These are phyloP conservation scores for Sanguinoderma infundibulare DNA, from an alignment of 1,284 basidiomycete species.

Conservation along the genomic window DNA sequence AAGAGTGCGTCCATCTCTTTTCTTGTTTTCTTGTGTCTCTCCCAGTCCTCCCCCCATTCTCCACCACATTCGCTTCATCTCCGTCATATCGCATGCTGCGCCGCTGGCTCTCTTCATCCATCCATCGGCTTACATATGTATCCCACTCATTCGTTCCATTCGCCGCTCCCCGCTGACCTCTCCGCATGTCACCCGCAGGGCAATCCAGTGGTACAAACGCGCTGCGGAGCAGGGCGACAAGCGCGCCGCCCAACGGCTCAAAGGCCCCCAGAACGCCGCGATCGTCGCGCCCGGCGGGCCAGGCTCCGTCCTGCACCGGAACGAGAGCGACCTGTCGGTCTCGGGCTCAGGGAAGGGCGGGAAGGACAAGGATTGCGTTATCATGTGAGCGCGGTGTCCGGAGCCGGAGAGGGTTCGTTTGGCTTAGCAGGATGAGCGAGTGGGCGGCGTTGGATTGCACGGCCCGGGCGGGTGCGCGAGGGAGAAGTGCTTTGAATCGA, in stretches of 20 bases:
- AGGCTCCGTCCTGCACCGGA: slow-evolving; percentile 59
- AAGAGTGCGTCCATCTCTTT: slow-evolving; percentile 56
- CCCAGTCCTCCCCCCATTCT: background rate
- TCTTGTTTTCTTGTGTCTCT: background rate
- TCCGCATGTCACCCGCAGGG: slow-evolving; percentile 44
- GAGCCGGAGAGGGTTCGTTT: background rate
- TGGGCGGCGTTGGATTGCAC: too few relatives aligned
- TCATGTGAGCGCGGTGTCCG: slow-evolving; percentile 63
- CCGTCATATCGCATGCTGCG: background rate
- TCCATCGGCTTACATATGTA: too few relatives aligned
- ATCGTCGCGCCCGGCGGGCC: slow-evolving; percentile 62
- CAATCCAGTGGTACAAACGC: slow-evolving; percentile 85
- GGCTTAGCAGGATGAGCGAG: background rate
- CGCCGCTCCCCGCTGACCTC: background rate
- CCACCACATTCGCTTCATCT: background rate
- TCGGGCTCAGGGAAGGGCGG: slow-evolving; percentile 40
- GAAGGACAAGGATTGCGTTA: slow-evolving; percentile 79
- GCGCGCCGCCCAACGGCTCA: slow-evolving; percentile 88
- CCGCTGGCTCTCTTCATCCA: background rate
- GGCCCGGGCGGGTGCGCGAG: too few relatives aligned
- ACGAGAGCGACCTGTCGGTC: slow-evolving; percentile 43
- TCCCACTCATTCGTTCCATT: too few relatives aligned
- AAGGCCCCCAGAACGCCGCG: slow-evolving; percentile 59
- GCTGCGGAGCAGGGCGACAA: slow-evolving; percentile 96
- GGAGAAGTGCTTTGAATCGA: too few relatives aligned